Evolutionary conservation across 1,139 yeast species (phyloP).

Genomic region (Yamadazyma kanchanaburiensis): DNA sequence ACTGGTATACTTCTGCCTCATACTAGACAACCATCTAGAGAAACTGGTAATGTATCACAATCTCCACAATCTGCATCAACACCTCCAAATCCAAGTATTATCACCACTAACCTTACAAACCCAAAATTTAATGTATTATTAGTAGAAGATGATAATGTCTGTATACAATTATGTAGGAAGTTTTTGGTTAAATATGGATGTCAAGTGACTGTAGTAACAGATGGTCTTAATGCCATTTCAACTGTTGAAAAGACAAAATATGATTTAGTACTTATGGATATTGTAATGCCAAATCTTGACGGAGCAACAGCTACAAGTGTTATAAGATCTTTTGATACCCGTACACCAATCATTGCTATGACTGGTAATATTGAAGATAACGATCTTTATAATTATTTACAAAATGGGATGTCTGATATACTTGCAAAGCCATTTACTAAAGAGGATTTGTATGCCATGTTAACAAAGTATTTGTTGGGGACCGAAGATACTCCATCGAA

Average conservation of each 20-base stretch:
- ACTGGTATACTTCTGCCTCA: not conserved
- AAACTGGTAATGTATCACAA: not conserved
- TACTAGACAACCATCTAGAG: not conserved
- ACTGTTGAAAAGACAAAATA: slow-evolving; percentile 73
- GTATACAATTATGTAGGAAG: slow-evolving; percentile 74
- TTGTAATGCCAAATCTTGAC: slow-evolving; percentile 90
- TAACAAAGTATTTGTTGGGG: slow-evolving; percentile 59
- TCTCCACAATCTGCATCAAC: slow-evolving; percentile 7
- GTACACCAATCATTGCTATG: slow-evolving; percentile 91
- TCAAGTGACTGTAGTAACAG: slow-evolving; percentile 87
- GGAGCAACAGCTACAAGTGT: slow-evolving; percentile 92
- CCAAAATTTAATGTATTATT: slow-evolving; percentile 66
- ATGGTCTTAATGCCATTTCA: slow-evolving; percentile 85
- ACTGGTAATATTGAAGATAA: slow-evolving; percentile 83
- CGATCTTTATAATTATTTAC: slow-evolving; percentile 75
- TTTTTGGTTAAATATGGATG: slow-evolving; percentile 87
- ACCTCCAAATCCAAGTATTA: slow-evolving; percentile 11
- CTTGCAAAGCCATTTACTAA: slow-evolving; percentile 90
- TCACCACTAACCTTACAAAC: slow-evolving; percentile 33
- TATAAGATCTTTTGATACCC: slow-evolving; percentile 76
- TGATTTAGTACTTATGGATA: slow-evolving; percentile 88
- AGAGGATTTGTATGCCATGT: slow-evolving; percentile 71
- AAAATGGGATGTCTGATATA: slow-evolving; percentile 90
- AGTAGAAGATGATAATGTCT: slow-evolving; percentile 85
- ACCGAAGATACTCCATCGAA: not conserved